Percentiles rank a stretch among this genome's conserved stretches.
Conservation (phyloP, 192 early-diverging fungal genomes). For the Kickxella alabastrina region DNA sequence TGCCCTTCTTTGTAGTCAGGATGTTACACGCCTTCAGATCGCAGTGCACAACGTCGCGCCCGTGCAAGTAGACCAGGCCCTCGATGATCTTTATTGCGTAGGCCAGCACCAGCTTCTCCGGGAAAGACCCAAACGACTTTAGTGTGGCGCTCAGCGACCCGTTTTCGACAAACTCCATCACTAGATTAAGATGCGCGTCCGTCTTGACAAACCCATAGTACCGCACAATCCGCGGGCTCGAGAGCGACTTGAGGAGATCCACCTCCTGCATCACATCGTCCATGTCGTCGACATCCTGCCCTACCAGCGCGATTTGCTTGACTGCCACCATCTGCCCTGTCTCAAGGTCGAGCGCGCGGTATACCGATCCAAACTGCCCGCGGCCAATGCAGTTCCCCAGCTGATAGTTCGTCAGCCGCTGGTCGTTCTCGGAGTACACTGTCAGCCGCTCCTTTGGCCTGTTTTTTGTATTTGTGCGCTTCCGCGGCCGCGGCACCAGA, state of each 20-base stretch:
- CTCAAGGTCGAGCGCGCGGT: conserved; percentile 75
- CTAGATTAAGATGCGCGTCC: conserved; percentile 70
- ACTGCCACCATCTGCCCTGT: conserved; percentile 83
- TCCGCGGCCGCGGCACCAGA: conserved; percentile 16
- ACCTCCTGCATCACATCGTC: conserved; percentile 86
- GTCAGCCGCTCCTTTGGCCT: conserved; percentile 50
- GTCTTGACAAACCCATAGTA: conserved; percentile 79
- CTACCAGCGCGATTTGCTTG: conserved; percentile 77
- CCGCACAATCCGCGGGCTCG: conserved; percentile 79
- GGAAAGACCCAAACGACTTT: conserved; percentile 86
- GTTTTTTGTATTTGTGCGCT: conserved; percentile 19
- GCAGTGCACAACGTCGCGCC: conserved; percentile 85
- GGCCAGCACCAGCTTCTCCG: conserved; percentile 80
- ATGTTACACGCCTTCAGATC: conserved; percentile 98
- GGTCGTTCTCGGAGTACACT: conserved; percentile 33
- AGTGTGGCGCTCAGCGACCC: conserved; percentile 84
- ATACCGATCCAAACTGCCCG: conserved; percentile 87
- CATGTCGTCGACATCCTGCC: conserved; percentile 60
- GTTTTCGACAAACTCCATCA: conserved; percentile 89
- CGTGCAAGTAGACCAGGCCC: conserved; percentile 87
- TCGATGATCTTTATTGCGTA: conserved; percentile 87
- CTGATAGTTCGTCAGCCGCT: conserved; percentile 56
- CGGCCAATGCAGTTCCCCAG: conserved; percentile 86
- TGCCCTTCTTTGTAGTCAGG: conserved; percentile 91
- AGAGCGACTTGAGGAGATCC: conserved; percentile 76